A percentile compares a stretch with the other conserved stretches of the same genome.
phyloP scores from a whole-genome alignment of 1,284 basidiomycete genomes.

The Marasmius sp. region DNA sequence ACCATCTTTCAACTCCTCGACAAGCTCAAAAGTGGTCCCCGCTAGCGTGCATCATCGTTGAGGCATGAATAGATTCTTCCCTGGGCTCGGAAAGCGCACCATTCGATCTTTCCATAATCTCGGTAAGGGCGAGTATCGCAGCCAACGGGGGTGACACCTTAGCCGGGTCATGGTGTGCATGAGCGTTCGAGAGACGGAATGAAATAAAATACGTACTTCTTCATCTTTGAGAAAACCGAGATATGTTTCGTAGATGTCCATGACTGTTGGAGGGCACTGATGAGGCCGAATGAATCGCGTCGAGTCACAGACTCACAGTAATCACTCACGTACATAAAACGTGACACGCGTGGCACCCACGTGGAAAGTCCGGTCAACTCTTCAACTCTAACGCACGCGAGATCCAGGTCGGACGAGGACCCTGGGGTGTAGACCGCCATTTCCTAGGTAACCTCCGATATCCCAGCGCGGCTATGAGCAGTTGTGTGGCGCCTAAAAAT shows the following conservation, averaged over 20 bases:
- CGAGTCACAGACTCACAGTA: background rate
- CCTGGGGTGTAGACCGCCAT: too few relatives aligned
- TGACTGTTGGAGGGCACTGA: constrained; percentile 19
- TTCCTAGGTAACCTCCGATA: too few relatives aligned
- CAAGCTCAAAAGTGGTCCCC: constrained; percentile 89
- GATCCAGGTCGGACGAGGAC: too few relatives aligned
- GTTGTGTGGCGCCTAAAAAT: too few relatives aligned
- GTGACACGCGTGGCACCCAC: background rate
- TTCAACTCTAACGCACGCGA: too few relatives aligned
- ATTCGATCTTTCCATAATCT: constrained; percentile 73
- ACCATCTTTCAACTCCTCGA: constrained; percentile 77
- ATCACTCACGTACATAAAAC: background rate
- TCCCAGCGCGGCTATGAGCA: too few relatives aligned
- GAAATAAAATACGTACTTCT: constrained; percentile 43
- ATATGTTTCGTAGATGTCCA: constrained; percentile 61
- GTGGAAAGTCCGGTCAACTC: background rate
- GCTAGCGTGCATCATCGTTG: constrained; percentile 37
- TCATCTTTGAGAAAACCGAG: constrained; percentile 55
- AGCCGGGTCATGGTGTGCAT: background rate
- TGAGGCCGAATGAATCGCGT: background rate
- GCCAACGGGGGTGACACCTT: constrained; percentile 87
- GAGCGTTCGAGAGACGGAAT: background rate
- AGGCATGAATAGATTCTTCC: constrained; percentile 1
- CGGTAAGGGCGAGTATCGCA: constrained; percentile 80
- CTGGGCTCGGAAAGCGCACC: constrained; percentile 40